Base-by-base conservation (phyloP, 139 green algal genomes). In the Micractinium sp. region DNA sequence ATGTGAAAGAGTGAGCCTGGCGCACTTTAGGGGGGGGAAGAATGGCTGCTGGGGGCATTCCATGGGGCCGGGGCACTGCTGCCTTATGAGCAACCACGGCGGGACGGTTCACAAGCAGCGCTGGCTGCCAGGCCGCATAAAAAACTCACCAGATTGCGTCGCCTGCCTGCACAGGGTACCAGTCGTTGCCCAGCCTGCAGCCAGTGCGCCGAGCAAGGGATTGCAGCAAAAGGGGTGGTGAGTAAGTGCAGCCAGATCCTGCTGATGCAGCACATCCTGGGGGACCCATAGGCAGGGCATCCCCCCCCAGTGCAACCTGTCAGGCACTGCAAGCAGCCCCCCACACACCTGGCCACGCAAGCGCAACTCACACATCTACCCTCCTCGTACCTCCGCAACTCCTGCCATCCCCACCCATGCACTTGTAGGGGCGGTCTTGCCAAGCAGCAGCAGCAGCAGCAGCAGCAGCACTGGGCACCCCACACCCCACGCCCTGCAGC, bases 141-240 rank as follows among this genome's bases (percentile, higher is more conserved):
- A 1, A 2, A n/a, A 47, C 80, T 85, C 80, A 85, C 80, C 85
- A 88, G 33, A 88, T 88, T n/a, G 71, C 85, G 33, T 88, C 86
- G 63, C 86, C 77, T 22, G 61, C 82, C 73, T 82, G 90, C 0
- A 98, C 94, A 18, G 96, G 94, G 89, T 96, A 96, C 92, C 97
- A 99, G 25, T 92, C 92, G 89, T 98, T 94, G 29, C 90, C 96
- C 14, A 99, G 95, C 86, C 86, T 87, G 82, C 66, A 31, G 39
- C 3, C 20, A 27, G 35, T 18, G 36, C 5, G n/a, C 19, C 13
- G 18, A 35, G 31, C 0, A 41, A 41, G 22, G 18, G 0, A 74
- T 56, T 5, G 47, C 5, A 56, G 47, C 7, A 35, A n/a, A 25
- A 15, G 75, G 47, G 35, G n/a, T n/a, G n/a, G n/a, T n/a, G 5